Conservation (phyloP, 306 rosid genomes). For the Trifolium fragiferum region DNA sequence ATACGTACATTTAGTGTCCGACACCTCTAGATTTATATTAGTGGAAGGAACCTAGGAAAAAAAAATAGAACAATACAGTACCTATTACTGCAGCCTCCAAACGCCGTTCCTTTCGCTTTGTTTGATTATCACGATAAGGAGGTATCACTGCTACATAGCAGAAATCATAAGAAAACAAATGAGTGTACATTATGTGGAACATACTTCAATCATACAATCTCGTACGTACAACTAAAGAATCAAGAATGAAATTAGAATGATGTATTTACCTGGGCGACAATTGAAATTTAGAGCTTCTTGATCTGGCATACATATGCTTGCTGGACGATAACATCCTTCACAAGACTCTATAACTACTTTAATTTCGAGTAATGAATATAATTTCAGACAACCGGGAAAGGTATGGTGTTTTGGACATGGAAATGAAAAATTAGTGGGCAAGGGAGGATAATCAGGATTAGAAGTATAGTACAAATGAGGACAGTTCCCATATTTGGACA, state of each 20-base stretch:
- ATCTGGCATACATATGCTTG: neutral
- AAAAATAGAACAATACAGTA: neutral
- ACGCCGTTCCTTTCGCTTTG: neutral
- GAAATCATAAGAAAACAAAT: neutral
- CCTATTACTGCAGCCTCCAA: neutral
- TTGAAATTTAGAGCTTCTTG: neutral
- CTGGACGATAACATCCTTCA: neutral
- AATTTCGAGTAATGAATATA: neutral
- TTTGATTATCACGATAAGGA: neutral
- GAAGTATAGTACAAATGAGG: neutral
- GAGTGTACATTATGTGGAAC: neutral
- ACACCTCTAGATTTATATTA: no score
- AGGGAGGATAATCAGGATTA: neutral
- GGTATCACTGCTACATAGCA: neutral
- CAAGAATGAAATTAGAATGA: neutral
- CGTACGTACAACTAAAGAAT: neutral
- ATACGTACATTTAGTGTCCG: no score
- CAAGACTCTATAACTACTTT: neutral
- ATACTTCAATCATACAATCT: neutral
- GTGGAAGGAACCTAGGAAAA: no score
- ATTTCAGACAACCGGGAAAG: neutral
- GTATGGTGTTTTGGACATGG: neutral
- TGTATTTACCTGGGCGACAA: neutral
- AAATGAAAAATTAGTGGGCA: neutral
- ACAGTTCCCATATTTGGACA: neutral